Base-by-base conservation (phyloP, 768 basidiomycete genomes). In the Auricularia cornea region DNA sequence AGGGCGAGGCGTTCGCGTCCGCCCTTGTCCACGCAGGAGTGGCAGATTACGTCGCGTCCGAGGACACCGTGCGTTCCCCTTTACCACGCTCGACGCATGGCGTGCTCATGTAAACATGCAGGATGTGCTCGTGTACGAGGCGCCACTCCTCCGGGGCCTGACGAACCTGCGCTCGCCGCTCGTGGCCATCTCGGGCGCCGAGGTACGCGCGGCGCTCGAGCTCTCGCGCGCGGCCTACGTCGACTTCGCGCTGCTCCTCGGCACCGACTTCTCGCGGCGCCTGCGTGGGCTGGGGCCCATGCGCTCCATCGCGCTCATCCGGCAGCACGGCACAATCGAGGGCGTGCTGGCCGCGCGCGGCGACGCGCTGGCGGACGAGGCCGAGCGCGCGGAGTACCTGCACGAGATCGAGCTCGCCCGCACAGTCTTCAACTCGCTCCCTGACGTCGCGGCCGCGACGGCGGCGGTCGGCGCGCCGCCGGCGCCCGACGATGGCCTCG, bases 41-140 rank as follows among this genome's bases (percentile, higher is more conserved):
- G 54, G 94, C 91, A 0, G 93, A 97, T 74, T 94, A 84, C 70
- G 94, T 96, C 23, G 90, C 84, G 3, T 95, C 90, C 66, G 94
- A 97, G 75, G 94, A 97, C 72, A 91, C 90, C 28, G 89, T 90
- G 70, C 38, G 81, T 64, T 23, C 33, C 51, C 29, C n/a, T 62
- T n/a, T 18, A 6, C 28, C 54, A 35, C 54, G 20, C 40, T 31
- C 18, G 68, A 59, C 35, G 68, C 71, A 62, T 70, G 65, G 31
- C 66, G 64, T 60, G 29, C 57, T 65, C 16, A 62, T 60, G 35
- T 60, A 59, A 32, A 32, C 35, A 20, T 31, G 5, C 67, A 90
- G 89, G 92, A 94, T 68, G 91, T 93, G 16, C 77, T 94, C 44
- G 78, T 90, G 2, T 93, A 92, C 73, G 90, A 85, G 67, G 92